Base-by-base conservation (phyloP, 1,284 basidiomycete genomes). In the Pisolithus thermaeus region DNA sequence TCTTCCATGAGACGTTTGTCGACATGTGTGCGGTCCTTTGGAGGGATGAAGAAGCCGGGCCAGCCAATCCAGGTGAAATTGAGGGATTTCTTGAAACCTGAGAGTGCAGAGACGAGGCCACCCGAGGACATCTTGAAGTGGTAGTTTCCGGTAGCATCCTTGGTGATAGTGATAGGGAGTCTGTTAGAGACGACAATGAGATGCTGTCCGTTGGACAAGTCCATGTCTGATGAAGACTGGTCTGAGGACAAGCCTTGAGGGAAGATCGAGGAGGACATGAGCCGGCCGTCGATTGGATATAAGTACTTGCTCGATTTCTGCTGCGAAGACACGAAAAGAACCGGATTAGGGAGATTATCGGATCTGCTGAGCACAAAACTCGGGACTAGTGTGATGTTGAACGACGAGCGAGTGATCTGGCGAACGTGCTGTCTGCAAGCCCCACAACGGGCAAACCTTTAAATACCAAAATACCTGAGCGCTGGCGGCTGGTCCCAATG, bases 51-150 rank as follows among this genome's bases (percentile, higher is more conserved):
- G 68, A 90, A 88, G 18, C 90, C 91, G 4, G 88, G 81, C 92
- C 92, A 95, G 47, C 92, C 92, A 57, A 95, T 95, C 92, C 92
- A 96, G 25, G 90, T 95, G 72, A 97, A 97, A 65, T 81, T 87
- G 80, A 97, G 86, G 43, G 88, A 92, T 73, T 95, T 96, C 74
- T 97, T 97, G 80, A 92, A 95, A 45, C 94, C 94, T 14, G 89
- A 90, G 54, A 97, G 82, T 46, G 94, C 94, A 50, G 90, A 94
- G 55, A 97, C 94, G 53, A 97, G 86, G 50, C 94, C 94, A 44
- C 94, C 94, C 1, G 90, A 94, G 50, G 91, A 94, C 90, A 96
- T 95, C 77, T 94, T 93, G 81, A 94, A 97, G 72, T 93, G 87
- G 71, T 94, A 97, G 68, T 94, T 85, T 64, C 92, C 92, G 46